phyloP scores from a whole-genome alignment of 1,139 yeast genomes.

The Yamadazyma oceani region DNA sequence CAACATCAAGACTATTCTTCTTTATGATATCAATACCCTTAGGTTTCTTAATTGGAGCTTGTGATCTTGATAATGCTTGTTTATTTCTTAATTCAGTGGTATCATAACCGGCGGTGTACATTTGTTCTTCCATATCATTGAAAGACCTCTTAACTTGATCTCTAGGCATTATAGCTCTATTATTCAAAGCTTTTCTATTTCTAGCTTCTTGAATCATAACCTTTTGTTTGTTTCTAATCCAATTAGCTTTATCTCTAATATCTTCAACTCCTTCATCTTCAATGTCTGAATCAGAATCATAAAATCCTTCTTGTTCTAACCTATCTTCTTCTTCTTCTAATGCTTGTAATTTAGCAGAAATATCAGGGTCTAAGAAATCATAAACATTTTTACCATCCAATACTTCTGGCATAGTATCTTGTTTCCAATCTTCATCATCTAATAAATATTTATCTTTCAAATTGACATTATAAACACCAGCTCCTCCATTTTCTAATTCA shows the following conservation, averaged over 20 bases:
- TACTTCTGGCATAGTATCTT: slow-evolving; percentile 95
- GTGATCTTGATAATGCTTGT: slow-evolving; percentile 33
- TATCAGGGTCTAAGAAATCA: slow-evolving; percentile 96
- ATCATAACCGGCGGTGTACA: slow-evolving; percentile 89
- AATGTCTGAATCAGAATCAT: slow-evolving; percentile 82
- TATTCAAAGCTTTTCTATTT: slow-evolving; percentile 82
- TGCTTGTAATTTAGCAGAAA: slow-evolving; percentile 88
- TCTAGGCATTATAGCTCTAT: slow-evolving; percentile 91
- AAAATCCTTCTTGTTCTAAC: slow-evolving; percentile 91
- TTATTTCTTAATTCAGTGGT: slow-evolving; percentile 58
- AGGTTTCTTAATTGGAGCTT: slow-evolving; percentile 27
- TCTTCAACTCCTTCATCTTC: slow-evolving; percentile 65
- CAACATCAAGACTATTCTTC: slow-evolving; percentile 49
- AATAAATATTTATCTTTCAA: slow-evolving; percentile 86
- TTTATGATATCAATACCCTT: slow-evolving; percentile 74
- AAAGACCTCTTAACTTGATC: slow-evolving; percentile 77
- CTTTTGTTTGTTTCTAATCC: slow-evolving; percentile 96
- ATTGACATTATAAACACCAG: slow-evolving; percentile 95
- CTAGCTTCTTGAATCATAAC: slow-evolving; percentile 88
- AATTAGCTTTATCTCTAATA: slow-evolving; percentile 80
- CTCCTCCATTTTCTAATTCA: slow-evolving; percentile 96
- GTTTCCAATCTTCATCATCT: slow-evolving; percentile 97
- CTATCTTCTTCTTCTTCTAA: slow-evolving; percentile 96
- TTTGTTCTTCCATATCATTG: slow-evolving; percentile 80
- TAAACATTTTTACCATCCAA: slow-evolving; percentile 95